Percentiles rank a stretch among this genome's conserved stretches.
Conservation (phyloP, 805 yeast genomes). For the Candida germanica region DNA sequence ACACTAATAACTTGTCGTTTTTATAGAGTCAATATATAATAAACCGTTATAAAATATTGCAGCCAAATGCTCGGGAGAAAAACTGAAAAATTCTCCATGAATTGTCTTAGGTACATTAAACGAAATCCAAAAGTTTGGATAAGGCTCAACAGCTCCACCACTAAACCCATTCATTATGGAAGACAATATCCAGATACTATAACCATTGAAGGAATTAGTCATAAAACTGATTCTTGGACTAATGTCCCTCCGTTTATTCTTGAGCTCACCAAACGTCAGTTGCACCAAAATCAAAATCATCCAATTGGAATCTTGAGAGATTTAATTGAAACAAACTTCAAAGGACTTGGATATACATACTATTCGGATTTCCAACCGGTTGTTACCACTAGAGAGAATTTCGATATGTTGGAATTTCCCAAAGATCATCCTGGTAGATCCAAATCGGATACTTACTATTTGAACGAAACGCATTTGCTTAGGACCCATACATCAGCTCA, state of each 20-base stretch:
- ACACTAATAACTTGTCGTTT: not conserved
- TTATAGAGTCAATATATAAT: too few relatives aligned
- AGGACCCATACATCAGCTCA: conserved; percentile 98
- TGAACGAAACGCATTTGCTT: conserved; percentile 67
- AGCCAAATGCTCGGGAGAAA: not conserved
- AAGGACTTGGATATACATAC: conserved; percentile 67
- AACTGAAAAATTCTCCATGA: not conserved
- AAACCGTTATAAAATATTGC: too few relatives aligned
- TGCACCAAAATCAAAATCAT: conserved; percentile 73
- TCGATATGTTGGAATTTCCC: conserved; percentile 91
- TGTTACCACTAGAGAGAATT: conserved; percentile 79
- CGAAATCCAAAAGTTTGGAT: too few relatives aligned
- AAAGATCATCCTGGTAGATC: conserved; percentile 90
- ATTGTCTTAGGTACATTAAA: not conserved
- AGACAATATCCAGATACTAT: conserved; percentile 21
- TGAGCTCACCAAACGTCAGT: conserved; percentile 62
- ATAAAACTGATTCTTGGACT: conserved; percentile 73
- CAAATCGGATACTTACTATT: conserved; percentile 87
- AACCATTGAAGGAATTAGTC: conserved; percentile 47
- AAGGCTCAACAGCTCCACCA: too few relatives aligned
- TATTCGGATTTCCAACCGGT: conserved; percentile 80
- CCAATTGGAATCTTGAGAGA: conserved; percentile 85
- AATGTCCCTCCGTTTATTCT: conserved; percentile 77
- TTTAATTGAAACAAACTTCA: conserved; percentile 67
- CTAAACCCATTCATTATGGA: not conserved